Evolutionary conservation across 805 yeast species (phyloP), one percentile per base, ranked within the genome.

Genomic region (Zygoascus tannicola): DNA sequence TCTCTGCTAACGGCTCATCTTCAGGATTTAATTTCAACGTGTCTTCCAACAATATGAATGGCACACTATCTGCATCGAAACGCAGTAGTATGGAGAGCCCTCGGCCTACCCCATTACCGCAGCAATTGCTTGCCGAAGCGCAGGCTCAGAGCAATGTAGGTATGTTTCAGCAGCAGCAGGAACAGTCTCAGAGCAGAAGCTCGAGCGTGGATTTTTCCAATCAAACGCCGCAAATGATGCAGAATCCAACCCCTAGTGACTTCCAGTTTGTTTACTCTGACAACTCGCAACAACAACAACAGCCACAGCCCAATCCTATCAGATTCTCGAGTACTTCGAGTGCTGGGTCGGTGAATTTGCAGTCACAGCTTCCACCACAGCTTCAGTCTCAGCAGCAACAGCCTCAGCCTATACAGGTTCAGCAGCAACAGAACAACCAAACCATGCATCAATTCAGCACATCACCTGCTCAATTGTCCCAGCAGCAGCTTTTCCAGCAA

Each of bases 371-470:
- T 12, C 63, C 54, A 30, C 62, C 50, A 15, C 62, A 56, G 22
- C 59, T 43, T 33, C 43, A 32, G 23, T 28, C 36, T 22, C 10
- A 14, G 10, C 16, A 15, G 19, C 51, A 40, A 16, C 53, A 46
- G 10, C 51, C 40, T 19, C 44, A 35, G 48, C 46, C 2, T 44
- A 43, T 20, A n/a, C 60, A 55, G 36, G 62, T 57, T 43, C 51
- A 56, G 23, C 55, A 53, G 32, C 64, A 60, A 45, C 65, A 59
- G 26, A 26, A 26, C 30, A 26, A 8, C 10, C 30, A 26, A 26
- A 7, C 7, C 10, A 26, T 26, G 30, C 30, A 26, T 12, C 30
- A 26, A 12, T 26, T n/a, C 19, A 33, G 19, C 19, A 5, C 35
- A 33, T 33, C 35, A 8, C 22, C 22, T 35, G 12, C 39, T 5